Evolutionary conservation across 2,329 filamentous ascomycete genomes (phyloP), one percentile per base, ranked within the genome.

Genomic region (Calonectria ilicicola): DNA sequence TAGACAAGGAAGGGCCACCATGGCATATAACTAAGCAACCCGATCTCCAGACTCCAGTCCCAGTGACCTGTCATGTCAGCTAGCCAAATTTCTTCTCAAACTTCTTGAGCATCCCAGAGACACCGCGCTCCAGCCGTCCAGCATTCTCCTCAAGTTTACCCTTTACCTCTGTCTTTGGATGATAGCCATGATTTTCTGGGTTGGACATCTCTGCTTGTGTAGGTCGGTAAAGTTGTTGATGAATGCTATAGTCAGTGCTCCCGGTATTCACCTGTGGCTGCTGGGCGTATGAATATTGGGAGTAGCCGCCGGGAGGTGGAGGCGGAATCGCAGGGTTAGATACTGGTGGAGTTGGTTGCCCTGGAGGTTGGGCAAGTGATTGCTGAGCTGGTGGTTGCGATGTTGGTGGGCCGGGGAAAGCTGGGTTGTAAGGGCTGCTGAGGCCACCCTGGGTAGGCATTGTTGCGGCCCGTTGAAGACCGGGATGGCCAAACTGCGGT

Each of bases 61-160:
- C 3, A 40, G 63, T 44, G 42, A 53, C 63, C 14, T 66, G 17
- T 56, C 38, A 32, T 56, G 17, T 19, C 26, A 82, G 9, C 42
- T 78, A 91, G 0, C 87, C 88, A 84, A 93, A 92, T 81, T 91
- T 93, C 90, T 94, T 95, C 85, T 95, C 93, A 83, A 95, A 89
- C 85, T 92, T 94, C 88, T 93, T 95, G 76, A 95, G 83, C 86
- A 95, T 92, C 8, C 92, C 91, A 32, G 91, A 89, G 5, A 95
- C 89, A 1, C 93, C 92, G 82, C 91, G 91, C 84, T 95, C 93
- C 40, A 95, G 78, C 77, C 90, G 88, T 32, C 90, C 91, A 0
- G 93, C 91, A 72, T 90, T 89, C 81, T 92, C 90, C 78, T 94
- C 93, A 35, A 95, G 82, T 80, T 88, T 90, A 8, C 84, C 89